A percentile compares a stretch with the other conserved stretches of the same genome.
These are phyloP conservation scores for Dendrocalamus latiflorus DNA, from an alignment of 202 grass and related monocot species.

Conservation along the genomic window DNA sequence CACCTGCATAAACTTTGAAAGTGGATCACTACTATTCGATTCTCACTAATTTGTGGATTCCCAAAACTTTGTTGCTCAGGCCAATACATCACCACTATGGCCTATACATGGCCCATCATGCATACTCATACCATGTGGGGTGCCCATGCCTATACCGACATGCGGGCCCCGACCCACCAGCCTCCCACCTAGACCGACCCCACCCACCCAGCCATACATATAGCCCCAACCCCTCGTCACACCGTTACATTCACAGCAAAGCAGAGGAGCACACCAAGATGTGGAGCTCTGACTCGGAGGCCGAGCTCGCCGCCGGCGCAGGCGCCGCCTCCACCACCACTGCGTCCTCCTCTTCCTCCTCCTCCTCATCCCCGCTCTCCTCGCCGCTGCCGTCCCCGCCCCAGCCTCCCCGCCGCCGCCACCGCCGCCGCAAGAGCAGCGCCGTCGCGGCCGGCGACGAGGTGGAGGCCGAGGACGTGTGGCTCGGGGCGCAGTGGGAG, in stretches of 20 bases:
- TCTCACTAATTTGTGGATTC: no score
- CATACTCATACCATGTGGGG: not conserved
- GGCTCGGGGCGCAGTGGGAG: constrained; percentile 52
- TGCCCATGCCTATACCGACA: not conserved
- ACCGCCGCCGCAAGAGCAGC: not conserved
- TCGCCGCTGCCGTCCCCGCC: not conserved
- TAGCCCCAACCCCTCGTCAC: not conserved
- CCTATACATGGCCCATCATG: no score
- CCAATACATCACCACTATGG: no score
- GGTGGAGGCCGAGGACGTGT: constrained; percentile 29
- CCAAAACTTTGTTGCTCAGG: no score
- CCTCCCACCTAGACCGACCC: not conserved
- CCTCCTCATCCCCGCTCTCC: no score
- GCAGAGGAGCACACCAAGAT: not conserved
- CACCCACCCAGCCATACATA: not conserved
- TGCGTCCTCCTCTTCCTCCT: not conserved
- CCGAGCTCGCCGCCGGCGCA: not conserved
- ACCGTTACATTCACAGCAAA: not conserved
- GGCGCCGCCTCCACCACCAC: not conserved
- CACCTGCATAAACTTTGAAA: no score
- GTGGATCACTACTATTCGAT: no score
- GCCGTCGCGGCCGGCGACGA: not conserved
- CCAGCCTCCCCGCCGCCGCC: no score
- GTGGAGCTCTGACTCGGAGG: constrained; percentile 46
- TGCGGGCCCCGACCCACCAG: not conserved